phyloP scores from a whole-genome alignment of 306 rosid species.

The Cicer bijugum region DNA sequence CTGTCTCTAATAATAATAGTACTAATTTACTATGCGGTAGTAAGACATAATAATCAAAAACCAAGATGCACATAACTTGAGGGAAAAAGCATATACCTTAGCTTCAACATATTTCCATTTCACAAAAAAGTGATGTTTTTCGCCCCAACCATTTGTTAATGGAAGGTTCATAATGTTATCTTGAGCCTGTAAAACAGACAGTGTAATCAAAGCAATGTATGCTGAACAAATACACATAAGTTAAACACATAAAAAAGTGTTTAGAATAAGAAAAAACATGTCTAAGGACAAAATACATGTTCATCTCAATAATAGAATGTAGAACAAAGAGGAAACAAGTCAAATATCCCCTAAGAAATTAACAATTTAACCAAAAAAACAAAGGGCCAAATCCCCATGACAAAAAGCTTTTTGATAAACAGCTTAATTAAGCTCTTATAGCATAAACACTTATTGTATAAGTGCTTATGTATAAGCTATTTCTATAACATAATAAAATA shows the following conservation, averaged over 20 bases:
- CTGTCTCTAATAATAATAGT: not conserved
- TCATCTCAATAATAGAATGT: not conserved
- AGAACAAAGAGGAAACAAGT: constrained; percentile 12
- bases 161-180: constrained; percentile 97
- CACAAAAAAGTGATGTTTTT: constrained; percentile 78
- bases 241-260: constrained; percentile 26
- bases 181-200: constrained; percentile 74
- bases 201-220: constrained; percentile 28
- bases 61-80: constrained; percentile 4
- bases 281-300: not conserved
- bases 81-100: constrained; percentile 58
- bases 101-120: constrained; percentile 93
- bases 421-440: too few species aligned
- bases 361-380: not conserved
- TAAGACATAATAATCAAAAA: constrained; percentile 15
- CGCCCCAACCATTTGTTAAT: constrained; percentile 93
- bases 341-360: not conserved
- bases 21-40: not conserved
- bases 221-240: constrained; percentile 29
- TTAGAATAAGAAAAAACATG: constrained; percentile 11
- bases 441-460: too few species aligned
- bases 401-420: not conserved
- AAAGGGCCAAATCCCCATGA: not conserved
- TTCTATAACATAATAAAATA: too few species aligned
- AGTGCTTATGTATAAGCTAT: too few species aligned